Base-by-base conservation (phyloP, 768 basidiomycete species). In the Phaeotremella fagi region DNA sequence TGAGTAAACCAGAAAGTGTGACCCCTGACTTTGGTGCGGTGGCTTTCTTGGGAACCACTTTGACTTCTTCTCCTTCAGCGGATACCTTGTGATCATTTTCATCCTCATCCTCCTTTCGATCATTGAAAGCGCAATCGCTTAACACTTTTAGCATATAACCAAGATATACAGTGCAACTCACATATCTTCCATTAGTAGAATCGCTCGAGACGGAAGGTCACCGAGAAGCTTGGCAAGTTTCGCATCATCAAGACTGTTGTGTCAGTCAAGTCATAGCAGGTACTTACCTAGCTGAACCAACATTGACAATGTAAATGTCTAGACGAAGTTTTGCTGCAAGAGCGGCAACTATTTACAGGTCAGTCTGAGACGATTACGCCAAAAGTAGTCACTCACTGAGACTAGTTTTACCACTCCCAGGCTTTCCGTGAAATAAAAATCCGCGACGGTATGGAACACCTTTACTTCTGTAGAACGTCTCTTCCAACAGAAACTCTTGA, bases 381-480 rank as follows among this genome's bases (percentile, higher is more conserved):
- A 20, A 22, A 42, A 44, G 28, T 33, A 4, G 15, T 20, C 16
- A 56, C 61, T 29, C 31, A 64, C 62, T 52, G 9, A 64, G 37
- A 25, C 50, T 60, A 5, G 54, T 24, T 37, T 63, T 63, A n/a
- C 61, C 61, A 20, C 55, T 54, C 9, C 61, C 61, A 1, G 58
- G 61, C 23, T 38, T n/a, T 1, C 61, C 61, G 43, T 63, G 45
- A 3, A 63, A 31, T 36, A 63, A 43, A 25, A 48, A 63, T 18
- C 61, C 61, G 33, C 58, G 15, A 35, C 61, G 42, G 35, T 49
- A 53, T 5, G 57, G 62, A 20, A 55, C 14, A 12, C 59, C 62
- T 27, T 43, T 27, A 11, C 52, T 29, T 11, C 27, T 18, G 37
- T 64, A 63, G 31, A 60, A 63, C 14, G 18, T 33, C 29, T 22